Percentiles rank a stretch among this genome's conserved stretches.
Evolutionary conservation across 169 alveolate species (phyloP).

Genomic region (Miamiensis avidus): DNA sequence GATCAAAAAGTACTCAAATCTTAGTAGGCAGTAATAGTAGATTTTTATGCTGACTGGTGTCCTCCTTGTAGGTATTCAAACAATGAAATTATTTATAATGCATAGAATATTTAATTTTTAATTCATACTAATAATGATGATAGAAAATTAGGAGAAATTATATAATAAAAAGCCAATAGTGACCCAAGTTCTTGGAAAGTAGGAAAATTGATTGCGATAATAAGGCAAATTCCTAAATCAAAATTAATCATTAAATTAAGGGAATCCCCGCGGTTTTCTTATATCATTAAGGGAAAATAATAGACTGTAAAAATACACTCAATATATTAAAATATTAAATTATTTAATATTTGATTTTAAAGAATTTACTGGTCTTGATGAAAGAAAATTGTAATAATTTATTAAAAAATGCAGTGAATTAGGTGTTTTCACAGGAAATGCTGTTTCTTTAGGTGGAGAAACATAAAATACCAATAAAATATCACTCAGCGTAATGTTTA

Average conservation of each 20-base stretch:
- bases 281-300: slow-evolving; percentile 1
- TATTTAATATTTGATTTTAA: too few relatives aligned
- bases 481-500: too few relatives aligned
- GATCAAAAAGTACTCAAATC: slow-evolving; percentile 4
- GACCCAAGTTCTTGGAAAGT: background rate
- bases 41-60: slow-evolving; percentile 34
- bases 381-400: background rate
- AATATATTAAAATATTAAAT: too few relatives aligned
- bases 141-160: background rate
- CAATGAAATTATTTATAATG: too few relatives aligned
- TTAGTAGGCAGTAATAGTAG: slow-evolving; percentile 10
- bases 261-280: slow-evolving; percentile 30
- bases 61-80: slow-evolving; percentile 11
- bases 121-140: too few relatives aligned
- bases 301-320: background rate
- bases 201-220: slow-evolving; percentile 18
- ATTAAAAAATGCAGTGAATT: background rate
- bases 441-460: background rate
- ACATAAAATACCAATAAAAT: too few relatives aligned
- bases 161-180: background rate
- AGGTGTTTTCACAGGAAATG: background rate
- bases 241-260: background rate
- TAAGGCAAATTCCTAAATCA: background rate
- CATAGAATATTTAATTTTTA: too few relatives aligned
- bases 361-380: background rate